Evolutionary conservation across 441 rosid species (phyloP), one percentile per base, ranked within the genome.

Genomic region (Jatropha multifida): DNA sequence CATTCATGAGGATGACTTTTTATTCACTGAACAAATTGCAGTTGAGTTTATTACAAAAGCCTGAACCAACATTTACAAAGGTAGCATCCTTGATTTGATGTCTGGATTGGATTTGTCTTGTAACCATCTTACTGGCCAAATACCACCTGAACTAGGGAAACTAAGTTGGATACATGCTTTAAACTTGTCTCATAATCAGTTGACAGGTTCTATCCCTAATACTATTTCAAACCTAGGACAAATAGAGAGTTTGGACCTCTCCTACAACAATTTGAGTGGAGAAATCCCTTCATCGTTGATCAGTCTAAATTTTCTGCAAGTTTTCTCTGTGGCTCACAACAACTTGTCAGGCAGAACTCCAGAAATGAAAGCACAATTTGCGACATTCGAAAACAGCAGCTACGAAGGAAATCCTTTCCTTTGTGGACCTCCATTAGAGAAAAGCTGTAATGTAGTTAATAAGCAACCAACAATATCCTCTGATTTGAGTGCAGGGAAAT

Each of bases 181-280:
- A 8, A 77, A 77, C 42, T 27, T 72, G 9, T 77, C 76, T 0
- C 72, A 65, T 5, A 77, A 77, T 63, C 14, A 58, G 0, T 55
- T 77, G 61, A 48, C 55, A 14, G 73, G 80, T 1, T n/a, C 62
- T 1, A 59, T 77, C 7, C 76, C 76, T 0, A 3, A 17, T 0
- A n/a, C 72, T 0, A 71, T 77, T 38, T 71, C 62, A 10, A 56
- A 27, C 6, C 23, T 71, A 4, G 26, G 41, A 10, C 61, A 65
- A 14, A 72, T 72, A 23, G 80, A 77, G 68, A 77, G 80, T 44
- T 38, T 77, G 68, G 76, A 77, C 44, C 76, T 77, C 11, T 72
- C 72, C 7, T 7, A 65, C 65, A 77, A 77, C 65, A 65, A 44
- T 7, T 65, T 71, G 58, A 65, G 18, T 2, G 67, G 76, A 2